These are phyloP conservation scores for Citrullus amarus DNA, from an alignment of 306 rosid species.

Conservation along the genomic window DNA sequence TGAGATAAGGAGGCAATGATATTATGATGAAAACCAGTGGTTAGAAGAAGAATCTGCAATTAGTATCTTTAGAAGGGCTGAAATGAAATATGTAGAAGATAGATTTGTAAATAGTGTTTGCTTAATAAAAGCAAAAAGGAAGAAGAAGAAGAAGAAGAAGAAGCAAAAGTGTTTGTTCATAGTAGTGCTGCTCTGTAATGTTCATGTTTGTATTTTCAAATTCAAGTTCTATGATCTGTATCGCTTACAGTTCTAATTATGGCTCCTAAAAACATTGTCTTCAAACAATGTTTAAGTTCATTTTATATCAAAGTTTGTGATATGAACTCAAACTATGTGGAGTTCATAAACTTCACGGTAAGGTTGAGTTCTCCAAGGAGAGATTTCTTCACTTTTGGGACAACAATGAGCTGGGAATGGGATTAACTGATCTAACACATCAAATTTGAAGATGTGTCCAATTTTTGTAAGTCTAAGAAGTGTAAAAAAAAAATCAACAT, in stretches of 20 bases:
- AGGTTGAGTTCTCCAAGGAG: no score
- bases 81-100: conserved; percentile 12
- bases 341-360: no score
- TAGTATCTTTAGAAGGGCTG: conserved; percentile 22
- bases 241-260: conserved; percentile 1
- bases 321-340: neutral
- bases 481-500: no score
- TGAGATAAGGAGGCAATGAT: conserved; percentile 41
- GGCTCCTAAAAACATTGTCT: neutral
- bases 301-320: neutral
- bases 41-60: conserved; percentile 11
- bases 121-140: conserved; percentile 30
- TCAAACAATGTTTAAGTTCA: neutral
- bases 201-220: neutral
- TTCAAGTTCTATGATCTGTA: neutral
- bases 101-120: conserved; percentile 64
- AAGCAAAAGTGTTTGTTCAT: conserved; percentile 4
- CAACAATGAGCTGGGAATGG: no score
- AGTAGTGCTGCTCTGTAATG: neutral
- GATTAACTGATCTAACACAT: no score
- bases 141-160: neutral
- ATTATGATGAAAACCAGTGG: conserved; percentile 5
- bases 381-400: neutral
- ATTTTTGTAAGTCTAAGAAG: no score
- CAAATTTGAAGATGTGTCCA: no score